These are phyloP conservation scores for Lyophyllum shimeji DNA, from an alignment of 768 basidiomycete genomes.

Conservation along the genomic window DNA sequence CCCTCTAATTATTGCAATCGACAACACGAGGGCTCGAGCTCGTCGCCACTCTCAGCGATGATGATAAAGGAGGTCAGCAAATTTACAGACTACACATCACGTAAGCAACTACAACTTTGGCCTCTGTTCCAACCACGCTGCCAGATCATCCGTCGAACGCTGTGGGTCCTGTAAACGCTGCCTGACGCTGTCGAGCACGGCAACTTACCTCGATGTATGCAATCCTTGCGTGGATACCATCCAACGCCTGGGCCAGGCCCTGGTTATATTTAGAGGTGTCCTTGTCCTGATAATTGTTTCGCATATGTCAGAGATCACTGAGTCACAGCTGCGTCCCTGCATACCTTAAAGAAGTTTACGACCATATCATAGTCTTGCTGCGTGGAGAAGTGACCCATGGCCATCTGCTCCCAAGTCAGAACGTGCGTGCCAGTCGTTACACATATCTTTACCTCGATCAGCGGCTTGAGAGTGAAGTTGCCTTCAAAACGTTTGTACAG, in stretches of 20 bases:
- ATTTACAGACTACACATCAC: constrained; percentile 19
- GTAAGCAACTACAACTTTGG: constrained; percentile 24
- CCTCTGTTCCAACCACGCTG: constrained; percentile 45
- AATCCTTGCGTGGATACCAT: constrained; percentile 59
- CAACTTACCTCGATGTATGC: constrained; percentile 60
- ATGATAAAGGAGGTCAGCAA: constrained; percentile 21
- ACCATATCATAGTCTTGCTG: constrained; percentile 63
- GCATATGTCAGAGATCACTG: constrained; percentile 19
- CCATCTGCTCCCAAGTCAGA: constrained; percentile 28
- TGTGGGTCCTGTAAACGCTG: constrained; percentile 21
- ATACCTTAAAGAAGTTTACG: constrained; percentile 75
- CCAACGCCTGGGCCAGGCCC: constrained; percentile 64
- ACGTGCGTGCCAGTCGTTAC: constrained; percentile 14
- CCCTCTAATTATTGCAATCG: constrained; percentile 13
- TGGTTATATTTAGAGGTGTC: constrained; percentile 70
- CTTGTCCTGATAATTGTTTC: constrained; percentile 44
- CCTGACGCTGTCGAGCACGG: background rate
- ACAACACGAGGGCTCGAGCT: constrained; percentile 17
- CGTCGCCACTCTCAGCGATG: constrained; percentile 18
- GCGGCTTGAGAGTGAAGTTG: constrained; percentile 55
- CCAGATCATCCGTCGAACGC: constrained; percentile 61
- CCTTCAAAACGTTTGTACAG: constrained; percentile 70
- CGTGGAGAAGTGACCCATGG: constrained; percentile 47
- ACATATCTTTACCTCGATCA: constrained; percentile 51
- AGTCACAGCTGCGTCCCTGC: constrained; percentile 6